Evolutionary conservation across 2,329 filamentous ascomycete genomes (phyloP).

Genomic region (Cryphonectria nitschkei): DNA sequence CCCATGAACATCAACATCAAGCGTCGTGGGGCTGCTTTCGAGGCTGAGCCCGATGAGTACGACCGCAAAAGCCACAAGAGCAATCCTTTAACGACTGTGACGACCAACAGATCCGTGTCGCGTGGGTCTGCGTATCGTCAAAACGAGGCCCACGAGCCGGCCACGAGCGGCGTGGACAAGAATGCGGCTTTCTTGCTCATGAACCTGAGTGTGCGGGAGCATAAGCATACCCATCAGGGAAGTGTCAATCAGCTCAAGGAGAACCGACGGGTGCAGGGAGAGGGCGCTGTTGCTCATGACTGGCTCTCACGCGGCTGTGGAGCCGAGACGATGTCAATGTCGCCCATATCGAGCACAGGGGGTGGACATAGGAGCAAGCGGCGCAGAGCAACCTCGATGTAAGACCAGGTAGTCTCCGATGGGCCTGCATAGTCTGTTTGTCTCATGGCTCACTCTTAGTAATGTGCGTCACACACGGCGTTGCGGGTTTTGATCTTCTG

Average conservation of each 20-base stretch:
- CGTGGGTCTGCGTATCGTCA: conserved; percentile 21
- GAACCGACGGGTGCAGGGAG: conserved; percentile 22
- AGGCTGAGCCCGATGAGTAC: conserved; percentile 33
- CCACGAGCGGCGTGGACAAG: conserved; percentile 42
- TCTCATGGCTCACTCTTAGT: conserved; percentile 4
- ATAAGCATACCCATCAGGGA: conserved; percentile 9
- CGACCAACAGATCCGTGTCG: conserved; percentile 15
- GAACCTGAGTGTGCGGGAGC: conserved; percentile 50
- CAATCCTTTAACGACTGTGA: conserved; percentile 28
- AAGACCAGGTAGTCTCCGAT: conserved; percentile 16
- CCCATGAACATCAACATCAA: conserved; percentile 12
- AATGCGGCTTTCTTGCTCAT: conserved; percentile 53
- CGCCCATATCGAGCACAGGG: conserved; percentile 15
- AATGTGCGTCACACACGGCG: conserved; percentile 13
- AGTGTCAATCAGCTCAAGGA: conserved; percentile 18
- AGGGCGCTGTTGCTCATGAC: not conserved
- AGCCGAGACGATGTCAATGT: conserved; percentile 32
- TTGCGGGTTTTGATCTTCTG: conserved; percentile 3
- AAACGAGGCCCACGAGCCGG: conserved; percentile 21
- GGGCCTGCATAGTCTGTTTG: not conserved
- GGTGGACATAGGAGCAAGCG: conserved; percentile 43
- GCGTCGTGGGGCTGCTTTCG: conserved; percentile 33
- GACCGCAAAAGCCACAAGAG: conserved; percentile 30
- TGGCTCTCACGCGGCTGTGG: conserved; percentile 27
- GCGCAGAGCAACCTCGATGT: conserved; percentile 46